Conservation (phyloP, 2,329 filamentous ascomycete species). For the Lithohypha guttulata region DNA sequence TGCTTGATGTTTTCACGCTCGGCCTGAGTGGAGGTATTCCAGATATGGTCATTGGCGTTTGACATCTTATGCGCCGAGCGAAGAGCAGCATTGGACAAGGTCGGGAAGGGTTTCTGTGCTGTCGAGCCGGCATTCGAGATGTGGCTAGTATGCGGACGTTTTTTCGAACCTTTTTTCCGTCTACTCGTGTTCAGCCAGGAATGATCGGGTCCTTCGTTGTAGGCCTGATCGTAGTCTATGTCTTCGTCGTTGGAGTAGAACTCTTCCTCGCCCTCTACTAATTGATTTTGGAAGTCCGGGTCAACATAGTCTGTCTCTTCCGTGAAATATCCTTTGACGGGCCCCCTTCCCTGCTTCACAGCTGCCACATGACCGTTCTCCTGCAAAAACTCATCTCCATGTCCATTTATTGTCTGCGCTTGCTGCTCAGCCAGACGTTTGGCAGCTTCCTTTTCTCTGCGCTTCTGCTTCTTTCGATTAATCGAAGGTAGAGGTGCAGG, state of each 20-base stretch:
- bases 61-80: conserved; percentile 39
- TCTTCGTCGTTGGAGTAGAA: conserved; percentile 48
- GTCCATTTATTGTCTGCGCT: conserved; percentile 20
- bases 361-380: conserved; percentile 16
- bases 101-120: conserved; percentile 32
- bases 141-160: conserved; percentile 10
- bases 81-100: conserved; percentile 33
- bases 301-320: conserved; percentile 26
- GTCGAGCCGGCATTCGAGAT: conserved; percentile 22
- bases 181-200: conserved; percentile 22
- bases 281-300: conserved; percentile 30
- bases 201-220: conserved; percentile 21
- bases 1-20: conserved; percentile 96
- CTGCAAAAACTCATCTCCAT: conserved; percentile 8
- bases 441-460: conserved; percentile 71
- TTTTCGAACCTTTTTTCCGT: conserved; percentile 24
- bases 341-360: conserved; percentile 19
- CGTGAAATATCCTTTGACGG: conserved; percentile 23
- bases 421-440: conserved; percentile 51
- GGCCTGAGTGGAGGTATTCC: conserved; percentile 90
- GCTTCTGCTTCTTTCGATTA: conserved; percentile 93
- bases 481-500: conserved; percentile 38
- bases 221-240: conserved; percentile 27
- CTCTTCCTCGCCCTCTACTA: conserved; percentile 42
- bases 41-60: conserved; percentile 65